These are phyloP conservation scores for Zalerion maritima DNA, from an alignment of 495 filamentous ascomycete species.

Conservation along the genomic window DNA sequence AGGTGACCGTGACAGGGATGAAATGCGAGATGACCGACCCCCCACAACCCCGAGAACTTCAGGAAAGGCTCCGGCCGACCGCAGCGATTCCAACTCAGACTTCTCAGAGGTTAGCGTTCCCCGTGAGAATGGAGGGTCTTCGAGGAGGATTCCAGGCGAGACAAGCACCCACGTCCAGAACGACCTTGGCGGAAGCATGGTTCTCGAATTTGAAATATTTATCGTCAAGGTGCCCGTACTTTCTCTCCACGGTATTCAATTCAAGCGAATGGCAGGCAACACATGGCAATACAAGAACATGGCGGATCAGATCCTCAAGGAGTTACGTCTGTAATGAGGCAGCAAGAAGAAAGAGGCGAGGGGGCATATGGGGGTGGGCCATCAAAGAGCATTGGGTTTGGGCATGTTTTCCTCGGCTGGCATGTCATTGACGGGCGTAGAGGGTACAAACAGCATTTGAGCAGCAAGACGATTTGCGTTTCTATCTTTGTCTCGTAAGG, in stretches of 20 bases:
- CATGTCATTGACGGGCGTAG: too few species aligned
- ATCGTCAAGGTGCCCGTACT: constrained; percentile 96
- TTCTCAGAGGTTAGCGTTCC: constrained; percentile 56
- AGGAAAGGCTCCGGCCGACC: constrained; percentile 39
- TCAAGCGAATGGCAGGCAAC: constrained; percentile 89
- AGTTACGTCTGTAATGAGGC: constrained; percentile 54
- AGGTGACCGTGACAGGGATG: constrained; percentile 44
- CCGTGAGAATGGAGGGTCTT: constrained; percentile 20
- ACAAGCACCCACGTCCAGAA: constrained; percentile 77
- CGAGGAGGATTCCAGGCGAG: constrained; percentile 50
- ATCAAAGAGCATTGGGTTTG: too few species aligned
- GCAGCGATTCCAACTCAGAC: constrained; percentile 67
- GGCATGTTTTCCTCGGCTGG: too few species aligned
- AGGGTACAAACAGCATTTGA: too few species aligned
- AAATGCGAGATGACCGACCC: constrained; percentile 36
- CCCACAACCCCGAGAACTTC: constrained; percentile 32
- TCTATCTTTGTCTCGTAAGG: too few species aligned
- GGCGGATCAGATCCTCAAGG: constrained; percentile 86
- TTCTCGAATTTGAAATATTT: constrained; percentile 85
- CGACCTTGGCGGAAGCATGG: constrained; percentile 64
- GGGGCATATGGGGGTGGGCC: too few species aligned
- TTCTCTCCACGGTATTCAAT: constrained; percentile 88
- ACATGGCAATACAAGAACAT: constrained; percentile 98
- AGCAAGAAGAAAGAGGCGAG: neutral
- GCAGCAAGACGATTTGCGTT: too few species aligned